A percentile compares a stretch with the other conserved stretches of the same genome.
phyloP scores from a whole-genome alignment of 305 asterid species.

The Andrographis paniculata region DNA sequence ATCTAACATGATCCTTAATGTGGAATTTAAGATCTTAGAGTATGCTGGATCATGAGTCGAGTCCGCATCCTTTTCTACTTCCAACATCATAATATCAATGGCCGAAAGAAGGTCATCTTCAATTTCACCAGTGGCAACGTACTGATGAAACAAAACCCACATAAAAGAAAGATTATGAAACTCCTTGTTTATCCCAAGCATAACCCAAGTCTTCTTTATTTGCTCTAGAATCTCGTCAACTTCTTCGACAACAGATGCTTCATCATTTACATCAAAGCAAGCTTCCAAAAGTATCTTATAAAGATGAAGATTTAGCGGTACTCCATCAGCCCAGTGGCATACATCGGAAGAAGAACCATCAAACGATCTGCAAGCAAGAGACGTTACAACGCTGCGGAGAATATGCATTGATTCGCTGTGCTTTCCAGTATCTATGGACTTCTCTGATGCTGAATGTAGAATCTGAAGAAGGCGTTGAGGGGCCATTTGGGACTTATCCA shows the following conservation, averaged over 20 bases:
- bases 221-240: slow-evolving; percentile 79
- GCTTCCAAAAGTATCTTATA: slow-evolving; percentile 62
- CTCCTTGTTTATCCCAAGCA: slow-evolving; percentile 59
- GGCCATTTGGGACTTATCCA: slow-evolving; percentile 36
- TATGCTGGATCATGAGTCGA: slow-evolving; percentile 36
- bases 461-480: slow-evolving; percentile 51
- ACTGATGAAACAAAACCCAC: slow-evolving; percentile 70
- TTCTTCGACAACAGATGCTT: slow-evolving; percentile 61
- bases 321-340: slow-evolving; percentile 95
- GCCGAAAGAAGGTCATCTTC: slow-evolving; percentile 70
- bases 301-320: slow-evolving; percentile 63
- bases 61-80: slow-evolving; percentile 47
- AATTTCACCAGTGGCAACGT: slow-evolving; percentile 44
- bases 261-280: slow-evolving; percentile 72
- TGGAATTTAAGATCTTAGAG: slow-evolving; percentile 43
- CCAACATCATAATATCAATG: slow-evolving; percentile 46
- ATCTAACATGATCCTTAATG: slow-evolving; percentile 33
- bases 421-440: slow-evolving; percentile 65
- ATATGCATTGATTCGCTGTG: slow-evolving; percentile 49
- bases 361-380: slow-evolving; percentile 69
- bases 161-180: slow-evolving; percentile 64
- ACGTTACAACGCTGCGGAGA: slow-evolving; percentile 42
- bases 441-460: slow-evolving; percentile 35
- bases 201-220: slow-evolving; percentile 72
- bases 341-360: slow-evolving; percentile 59